Evolutionary conservation across 164 flowering plant genomes (phyloP).

Genomic region (Euptelea pleiosperma): DNA sequence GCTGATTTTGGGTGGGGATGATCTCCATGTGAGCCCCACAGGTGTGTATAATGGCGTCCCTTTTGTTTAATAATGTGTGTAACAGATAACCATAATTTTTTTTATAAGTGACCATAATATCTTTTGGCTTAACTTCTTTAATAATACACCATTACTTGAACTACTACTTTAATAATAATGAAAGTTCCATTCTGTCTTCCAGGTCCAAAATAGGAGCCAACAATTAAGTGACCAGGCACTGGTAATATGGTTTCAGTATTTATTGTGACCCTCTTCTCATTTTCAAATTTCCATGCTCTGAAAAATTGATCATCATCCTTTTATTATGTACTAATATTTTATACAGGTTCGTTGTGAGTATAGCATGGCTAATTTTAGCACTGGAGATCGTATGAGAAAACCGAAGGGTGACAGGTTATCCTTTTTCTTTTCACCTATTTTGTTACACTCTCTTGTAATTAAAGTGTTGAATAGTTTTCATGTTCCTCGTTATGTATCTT

Average conservation of each 20-base stretch:
- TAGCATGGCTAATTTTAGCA: constrained; percentile 97
- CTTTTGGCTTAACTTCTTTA: no score
- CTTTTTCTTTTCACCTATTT: neutral
- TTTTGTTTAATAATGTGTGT: no score
- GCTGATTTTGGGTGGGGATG: no score
- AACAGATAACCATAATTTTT: no score
- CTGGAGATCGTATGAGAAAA: constrained; percentile 87
- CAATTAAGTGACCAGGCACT: constrained; percentile 77
- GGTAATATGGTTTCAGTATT: constrained; percentile 36
- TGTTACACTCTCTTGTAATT: no score
- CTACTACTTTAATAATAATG: neutral
- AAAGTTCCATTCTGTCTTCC: constrained; percentile 13
- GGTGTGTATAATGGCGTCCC: no score
- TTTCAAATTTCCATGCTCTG: neutral
- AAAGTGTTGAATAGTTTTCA: no score
- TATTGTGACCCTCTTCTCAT: neutral
- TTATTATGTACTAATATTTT: neutral
- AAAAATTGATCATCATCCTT: neutral
- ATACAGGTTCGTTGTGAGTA: constrained; percentile 91
- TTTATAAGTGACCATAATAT: no score
- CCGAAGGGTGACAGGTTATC: constrained; percentile 91
- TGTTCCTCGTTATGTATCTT: no score
- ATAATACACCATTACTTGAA: no score
- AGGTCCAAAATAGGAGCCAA: constrained; percentile 87
- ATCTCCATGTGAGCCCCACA: no score